Conservation (phyloP, 2,329 filamentous ascomycete species). For the Sporothrix curviconia region DNA sequence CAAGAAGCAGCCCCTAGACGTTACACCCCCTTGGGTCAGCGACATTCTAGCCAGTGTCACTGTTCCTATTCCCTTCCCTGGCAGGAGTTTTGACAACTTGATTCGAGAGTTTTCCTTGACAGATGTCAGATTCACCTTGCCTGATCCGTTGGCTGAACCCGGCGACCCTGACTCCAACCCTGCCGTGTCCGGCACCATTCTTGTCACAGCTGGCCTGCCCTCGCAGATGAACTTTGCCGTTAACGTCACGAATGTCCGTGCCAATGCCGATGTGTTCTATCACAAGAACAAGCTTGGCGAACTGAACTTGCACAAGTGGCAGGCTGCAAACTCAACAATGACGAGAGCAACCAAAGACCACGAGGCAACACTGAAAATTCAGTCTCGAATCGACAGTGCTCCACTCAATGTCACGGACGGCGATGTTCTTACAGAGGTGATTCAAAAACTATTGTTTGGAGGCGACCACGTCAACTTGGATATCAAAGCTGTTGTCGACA, state of each 20-base stretch:
- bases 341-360: conserved; percentile 51
- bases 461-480: conserved; percentile 61
- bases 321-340: conserved; percentile 72
- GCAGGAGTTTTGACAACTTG: conserved; percentile 70
- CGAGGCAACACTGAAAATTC: conserved; percentile 61
- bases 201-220: conserved; percentile 72
- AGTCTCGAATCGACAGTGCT: conserved; percentile 68
- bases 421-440: conserved; percentile 69
- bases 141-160: conserved; percentile 71
- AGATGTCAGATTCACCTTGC: conserved; percentile 79
- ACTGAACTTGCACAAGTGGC: conserved; percentile 75
- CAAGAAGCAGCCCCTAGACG: conserved; percentile 55
- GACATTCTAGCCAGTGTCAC: conserved; percentile 76
- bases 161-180: conserved; percentile 66
- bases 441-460: conserved; percentile 75
- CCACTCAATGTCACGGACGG: conserved; percentile 78
- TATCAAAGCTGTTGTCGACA: conserved; percentile 74
- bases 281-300: conserved; percentile 70
- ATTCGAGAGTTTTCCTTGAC: conserved; percentile 83
- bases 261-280: conserved; percentile 76
- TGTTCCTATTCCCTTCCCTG: conserved; percentile 77
- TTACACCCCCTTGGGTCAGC: conserved; percentile 75
- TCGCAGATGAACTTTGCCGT: conserved; percentile 82
- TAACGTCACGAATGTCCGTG: conserved; percentile 68
- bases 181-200: conserved; percentile 73